Conservation (phyloP, 73 alveolate genomes). For the Tetrahymena borealis region DNA sequence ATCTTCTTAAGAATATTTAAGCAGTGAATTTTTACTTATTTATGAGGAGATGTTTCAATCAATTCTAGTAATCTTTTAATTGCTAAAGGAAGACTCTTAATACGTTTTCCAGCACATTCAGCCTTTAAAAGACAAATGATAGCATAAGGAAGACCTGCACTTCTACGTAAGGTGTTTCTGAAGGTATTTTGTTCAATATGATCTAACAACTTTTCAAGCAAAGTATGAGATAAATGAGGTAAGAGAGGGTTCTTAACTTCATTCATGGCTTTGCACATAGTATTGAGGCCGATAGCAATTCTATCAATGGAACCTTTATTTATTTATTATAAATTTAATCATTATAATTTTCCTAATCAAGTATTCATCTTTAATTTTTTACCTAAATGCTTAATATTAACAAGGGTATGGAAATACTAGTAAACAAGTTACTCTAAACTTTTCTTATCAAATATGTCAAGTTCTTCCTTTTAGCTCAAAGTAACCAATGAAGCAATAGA, state of each 20-base stretch:
- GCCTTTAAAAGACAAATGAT: slow-evolving; percentile 29
- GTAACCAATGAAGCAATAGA: slow-evolving; percentile 15
- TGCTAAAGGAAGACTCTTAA: not conserved
- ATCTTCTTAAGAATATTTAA: slow-evolving; percentile 20
- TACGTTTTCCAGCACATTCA: slow-evolving; percentile 8
- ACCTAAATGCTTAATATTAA: slow-evolving; percentile 39
- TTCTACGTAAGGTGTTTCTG: slow-evolving; percentile 27
- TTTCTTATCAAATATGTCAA: slow-evolving; percentile 6
- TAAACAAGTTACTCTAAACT: slow-evolving; percentile 12
- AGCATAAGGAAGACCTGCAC: slow-evolving; percentile 39
- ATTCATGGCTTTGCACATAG: slow-evolving; percentile 32
- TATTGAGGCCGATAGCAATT: slow-evolving; percentile 32
- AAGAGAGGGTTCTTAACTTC: slow-evolving; percentile 5
- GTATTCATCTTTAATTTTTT: not conserved
- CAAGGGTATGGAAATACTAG: slow-evolving; percentile 27
- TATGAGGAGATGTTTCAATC: not conserved
- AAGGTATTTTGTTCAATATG: slow-evolving; percentile 26
- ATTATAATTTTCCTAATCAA: not conserved
- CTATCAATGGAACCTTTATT: slow-evolving; percentile 20
- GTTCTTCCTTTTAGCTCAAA: not conserved
- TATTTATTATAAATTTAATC: not conserved
- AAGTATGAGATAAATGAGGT: slow-evolving; percentile 27
- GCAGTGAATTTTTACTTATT: slow-evolving; percentile 11
- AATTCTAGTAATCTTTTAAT: slow-evolving; percentile 1
- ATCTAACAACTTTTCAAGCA: slow-evolving; percentile 25